Evolutionary conservation across 1,284 basidiomycete genomes (phyloP).

Genomic region (Neotropicomus parvogracilis): DNA sequence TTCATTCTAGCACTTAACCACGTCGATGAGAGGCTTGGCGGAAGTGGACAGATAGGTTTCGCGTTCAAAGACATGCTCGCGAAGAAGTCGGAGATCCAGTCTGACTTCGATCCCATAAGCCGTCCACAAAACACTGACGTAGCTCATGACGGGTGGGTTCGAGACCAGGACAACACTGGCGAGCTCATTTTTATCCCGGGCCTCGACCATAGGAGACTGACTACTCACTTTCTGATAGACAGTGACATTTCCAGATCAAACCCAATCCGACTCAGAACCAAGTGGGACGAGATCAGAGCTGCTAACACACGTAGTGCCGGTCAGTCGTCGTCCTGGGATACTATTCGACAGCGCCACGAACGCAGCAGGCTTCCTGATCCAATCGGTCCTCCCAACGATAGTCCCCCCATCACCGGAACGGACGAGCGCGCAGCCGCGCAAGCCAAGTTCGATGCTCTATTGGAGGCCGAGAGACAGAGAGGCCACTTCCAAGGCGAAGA

Average conservation of each 20-base stretch:
- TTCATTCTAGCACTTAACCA: conserved; percentile 41
- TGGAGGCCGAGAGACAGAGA: conserved; percentile 53
- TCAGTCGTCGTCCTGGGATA: conserved; percentile 63
- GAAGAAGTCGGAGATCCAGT: conserved; percentile 14
- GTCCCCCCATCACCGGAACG: conserved; percentile 12
- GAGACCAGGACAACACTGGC: conserved; percentile 12
- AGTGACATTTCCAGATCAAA: conserved; percentile 13
- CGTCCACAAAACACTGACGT: conserved; percentile 10
- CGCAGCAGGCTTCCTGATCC: conserved; percentile 30
- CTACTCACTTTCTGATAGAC: conserved; percentile 6
- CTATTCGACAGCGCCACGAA: conserved; percentile 58
- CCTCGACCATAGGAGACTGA: not conserved
- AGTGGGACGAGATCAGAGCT: conserved; percentile 64
- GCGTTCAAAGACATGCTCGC: conserved; percentile 21
- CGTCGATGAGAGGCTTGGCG: conserved; percentile 35
- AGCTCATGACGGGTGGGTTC: conserved; percentile 26
- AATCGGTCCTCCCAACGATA: conserved; percentile 15
- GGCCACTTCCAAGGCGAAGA: conserved; percentile 15
- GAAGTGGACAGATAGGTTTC: conserved; percentile 26
- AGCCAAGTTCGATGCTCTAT: conserved; percentile 53
- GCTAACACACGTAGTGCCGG: conserved; percentile 44
- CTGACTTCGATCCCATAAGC: conserved; percentile 5
- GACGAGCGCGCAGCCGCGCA: conserved; percentile 46
- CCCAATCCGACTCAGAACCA: conserved; percentile 31
- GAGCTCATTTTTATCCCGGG: conserved; percentile 2